Base-by-base conservation (phyloP, 108 stramenopile genomes). In the Parmales sp. region DNA sequence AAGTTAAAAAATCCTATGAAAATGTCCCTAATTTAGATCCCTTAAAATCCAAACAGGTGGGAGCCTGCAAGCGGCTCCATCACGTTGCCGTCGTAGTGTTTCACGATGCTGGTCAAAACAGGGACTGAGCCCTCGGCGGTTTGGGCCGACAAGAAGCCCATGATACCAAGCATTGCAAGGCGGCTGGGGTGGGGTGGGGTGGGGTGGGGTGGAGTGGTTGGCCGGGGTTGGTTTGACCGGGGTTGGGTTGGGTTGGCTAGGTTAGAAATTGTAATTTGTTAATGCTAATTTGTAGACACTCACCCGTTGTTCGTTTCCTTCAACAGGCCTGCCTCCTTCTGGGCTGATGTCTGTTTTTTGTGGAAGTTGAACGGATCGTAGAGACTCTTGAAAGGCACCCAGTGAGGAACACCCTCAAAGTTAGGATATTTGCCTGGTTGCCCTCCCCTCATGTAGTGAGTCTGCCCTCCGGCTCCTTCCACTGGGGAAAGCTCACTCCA, bases 241-340 rank as follows among this genome's bases (percentile, higher is more conserved):
- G n/a, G n/a, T n/a, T n/a, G n/a, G n/a, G n/a, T n/a, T n/a, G n/a
- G n/a, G n/a, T n/a, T n/a, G n/a, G n/a, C n/a, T n/a, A n/a, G n/a
- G n/a, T n/a, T n/a, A n/a, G n/a, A n/a, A n/a, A n/a, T n/a, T n/a
- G n/a, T n/a, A n/a, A n/a, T n/a, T n/a, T n/a, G n/a, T n/a, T n/a
- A n/a, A n/a, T n/a, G n/a, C n/a, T n/a, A n/a, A n/a, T n/a, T n/a
- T n/a, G n/a, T n/a, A n/a, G n/a, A n/a, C n/a, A 86, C 68, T 29
- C 88, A 73, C 50, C 88, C 88, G 63, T 90, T 87, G 80, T 86
- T 87, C 73, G 86, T 74, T 43, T 90, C 88, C 7, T 69, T 70
- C 39, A 68, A 63, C 22, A 90, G 75, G 45, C 89, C 72, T 37
- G 51, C 41, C 28, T 80, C 83, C 75, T 86, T 86, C 41, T 76